Evolutionary conservation across 2,329 filamentous ascomycete species (phyloP).

Genomic region (Amauroascus niger): DNA sequence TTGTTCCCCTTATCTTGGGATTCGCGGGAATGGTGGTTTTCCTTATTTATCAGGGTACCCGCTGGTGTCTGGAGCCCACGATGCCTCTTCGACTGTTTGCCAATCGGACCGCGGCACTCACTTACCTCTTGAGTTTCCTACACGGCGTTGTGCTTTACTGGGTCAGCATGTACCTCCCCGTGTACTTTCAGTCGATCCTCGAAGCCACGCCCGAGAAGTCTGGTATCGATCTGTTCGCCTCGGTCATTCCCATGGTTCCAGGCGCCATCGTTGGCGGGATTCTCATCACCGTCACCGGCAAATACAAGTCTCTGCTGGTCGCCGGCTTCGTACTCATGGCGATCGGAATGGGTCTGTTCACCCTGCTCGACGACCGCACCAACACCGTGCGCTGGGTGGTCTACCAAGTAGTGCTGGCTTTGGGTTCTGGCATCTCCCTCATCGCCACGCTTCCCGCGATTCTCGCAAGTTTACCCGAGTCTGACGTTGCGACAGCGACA

Average conservation of each 20-base stretch:
- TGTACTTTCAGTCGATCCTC: conserved; percentile 73
- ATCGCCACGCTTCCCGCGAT: conserved; percentile 38
- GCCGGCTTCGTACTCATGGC: conserved; percentile 32
- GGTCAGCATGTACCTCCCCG: conserved; percentile 65
- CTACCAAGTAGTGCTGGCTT: conserved; percentile 35
- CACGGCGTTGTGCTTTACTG: conserved; percentile 62
- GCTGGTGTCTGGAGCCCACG: conserved; percentile 53
- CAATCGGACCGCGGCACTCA: conserved; percentile 53
- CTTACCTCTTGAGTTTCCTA: conserved; percentile 56
- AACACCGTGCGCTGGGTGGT: conserved; percentile 30
- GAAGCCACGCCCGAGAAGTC: conserved; percentile 37
- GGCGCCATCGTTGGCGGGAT: conserved; percentile 23
- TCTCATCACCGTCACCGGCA: conserved; percentile 24
- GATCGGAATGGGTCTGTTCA: conserved; percentile 37
- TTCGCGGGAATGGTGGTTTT: conserved; percentile 50
- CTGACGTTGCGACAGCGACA: conserved; percentile 23
- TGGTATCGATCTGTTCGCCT: conserved; percentile 20
- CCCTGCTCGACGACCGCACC: conserved; percentile 32
- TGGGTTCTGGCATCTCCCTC: conserved; percentile 38
- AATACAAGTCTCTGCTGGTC: conserved; percentile 29
- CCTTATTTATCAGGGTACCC: conserved; percentile 59
- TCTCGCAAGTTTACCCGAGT: conserved; percentile 29
- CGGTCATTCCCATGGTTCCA: conserved; percentile 16
- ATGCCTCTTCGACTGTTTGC: conserved; percentile 62
- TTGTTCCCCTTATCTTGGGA: conserved; percentile 56